These are phyloP conservation scores for Tolypocladium inflatum DNA, from an alignment of 2,329 filamentous ascomycete species.

Conservation along the genomic window DNA sequence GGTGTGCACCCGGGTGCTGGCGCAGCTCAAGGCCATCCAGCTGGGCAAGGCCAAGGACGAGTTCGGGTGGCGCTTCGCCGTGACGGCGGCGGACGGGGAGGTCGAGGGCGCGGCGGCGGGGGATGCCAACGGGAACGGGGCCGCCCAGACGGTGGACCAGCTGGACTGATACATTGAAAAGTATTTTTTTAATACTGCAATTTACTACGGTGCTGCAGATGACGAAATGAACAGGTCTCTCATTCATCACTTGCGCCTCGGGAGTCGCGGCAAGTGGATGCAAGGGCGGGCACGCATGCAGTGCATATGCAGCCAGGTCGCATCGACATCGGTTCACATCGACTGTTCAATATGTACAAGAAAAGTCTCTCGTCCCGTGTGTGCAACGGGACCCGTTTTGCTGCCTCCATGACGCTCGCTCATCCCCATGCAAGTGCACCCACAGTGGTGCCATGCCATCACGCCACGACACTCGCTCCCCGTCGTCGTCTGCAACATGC, in stretches of 20 bases:
- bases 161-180: constrained; percentile 14
- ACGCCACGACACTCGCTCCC: no score
- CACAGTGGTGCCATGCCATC: not conserved
- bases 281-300: not conserved
- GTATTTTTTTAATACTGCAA: not conserved
- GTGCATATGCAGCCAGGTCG: not conserved
- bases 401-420: not conserved
- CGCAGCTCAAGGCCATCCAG: constrained; percentile 77
- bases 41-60: constrained; percentile 67
- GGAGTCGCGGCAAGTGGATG: not conserved
- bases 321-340: not conserved
- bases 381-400: not conserved
- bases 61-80: constrained; percentile 59
- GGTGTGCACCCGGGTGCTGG: constrained; percentile 61
- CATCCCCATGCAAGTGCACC: not conserved
- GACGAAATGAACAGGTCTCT: not conserved
- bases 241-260: not conserved
- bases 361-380: not conserved
- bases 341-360: not conserved
- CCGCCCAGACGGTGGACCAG: constrained; percentile 20
- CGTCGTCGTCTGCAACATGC: not conserved
- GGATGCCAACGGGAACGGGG: constrained; percentile 9
- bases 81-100: constrained; percentile 35
- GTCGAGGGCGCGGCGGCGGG: constrained; percentile 17
- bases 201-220: not conserved